Base-by-base conservation (phyloP, 2,329 filamentous ascomycete genomes). In the Pseudogymnoascus sp. region DNA sequence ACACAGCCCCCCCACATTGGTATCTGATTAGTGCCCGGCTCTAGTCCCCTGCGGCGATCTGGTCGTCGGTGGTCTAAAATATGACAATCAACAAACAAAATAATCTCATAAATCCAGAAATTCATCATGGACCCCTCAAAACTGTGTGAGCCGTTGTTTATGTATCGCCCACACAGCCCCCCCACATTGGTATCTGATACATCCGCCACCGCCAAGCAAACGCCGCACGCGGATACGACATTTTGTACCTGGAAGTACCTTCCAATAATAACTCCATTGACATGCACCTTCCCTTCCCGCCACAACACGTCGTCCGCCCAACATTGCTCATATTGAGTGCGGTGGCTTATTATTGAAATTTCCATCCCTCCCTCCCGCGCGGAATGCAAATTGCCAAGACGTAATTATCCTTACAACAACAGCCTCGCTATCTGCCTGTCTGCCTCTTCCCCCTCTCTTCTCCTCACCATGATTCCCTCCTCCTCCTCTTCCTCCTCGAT, bases 311-410 rank as follows among this genome's bases (percentile, higher is more conserved):
- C 26, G 21, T 16, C 45, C 26, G 45, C 45, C 45, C 45, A 55
- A 55, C 45, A 33, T 55, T 55, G 45, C 29, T 55, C 26, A 19
- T 21, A 33, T 33, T 19, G n/a, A 55, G 29, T 10, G 49, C n/a
- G 49, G 49, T 55, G 49, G 49, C 49, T 55, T 55, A 55, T 55
- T 55, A 55, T 55, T 33, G 49, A 55, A 49, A 49, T 55, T 33
- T 10, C 49, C 16, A 19, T 33, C 49, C 26, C 49, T 6, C n/a
- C 8, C 43, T 8, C 45, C 26, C 43, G 1, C 43, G 23, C 43
- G 14, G 45, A 52, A 52, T 49, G 10, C 29, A 55, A 55, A 55
- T 55, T 19, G 49, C 49, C 49, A 55, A 55, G 49, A n/a, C 49
- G 29, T 10, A 55, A 55, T 33, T 33, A 55, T 14, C 49, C 49